Conservation (phyloP, 2,329 filamentous ascomycete genomes). For the Aspergillus sojae region DNA sequence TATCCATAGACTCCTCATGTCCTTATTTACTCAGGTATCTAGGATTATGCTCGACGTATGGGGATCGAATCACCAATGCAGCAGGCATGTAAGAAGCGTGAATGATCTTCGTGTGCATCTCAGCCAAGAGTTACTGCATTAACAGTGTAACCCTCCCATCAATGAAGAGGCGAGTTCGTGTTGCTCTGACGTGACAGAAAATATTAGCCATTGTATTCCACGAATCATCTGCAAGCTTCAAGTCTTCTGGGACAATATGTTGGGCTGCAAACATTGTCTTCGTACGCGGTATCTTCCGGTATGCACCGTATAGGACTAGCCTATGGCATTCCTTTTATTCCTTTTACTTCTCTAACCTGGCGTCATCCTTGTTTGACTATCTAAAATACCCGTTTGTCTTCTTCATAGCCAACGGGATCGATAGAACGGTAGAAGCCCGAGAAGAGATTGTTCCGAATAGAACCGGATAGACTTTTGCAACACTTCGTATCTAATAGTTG, state of each 20-base stretch:
- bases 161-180: constrained; percentile 3
- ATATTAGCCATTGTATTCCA: background rate
- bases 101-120: constrained; percentile 4
- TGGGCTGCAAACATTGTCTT: constrained; percentile 4
- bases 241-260: background rate
- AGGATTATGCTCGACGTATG: constrained; percentile 39
- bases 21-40: constrained; percentile 9
- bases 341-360: background rate
- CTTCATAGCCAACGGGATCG: background rate
- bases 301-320: background rate
- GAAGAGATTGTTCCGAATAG: background rate
- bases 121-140: background rate
- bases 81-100: constrained; percentile 4
- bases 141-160: constrained; percentile 10
- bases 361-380: background rate
- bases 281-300: background rate
- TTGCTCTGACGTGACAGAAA: constrained; percentile 2
- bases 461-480: background rate
- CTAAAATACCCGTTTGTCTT: background rate
- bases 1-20: background rate
- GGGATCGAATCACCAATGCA: constrained; percentile 25
- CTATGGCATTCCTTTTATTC: background rate
- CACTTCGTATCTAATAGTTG: background rate
- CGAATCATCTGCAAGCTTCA: background rate
- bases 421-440: background rate